Conservation (phyloP, 805 yeast species). For the Danielia reshetovae region DNA sequence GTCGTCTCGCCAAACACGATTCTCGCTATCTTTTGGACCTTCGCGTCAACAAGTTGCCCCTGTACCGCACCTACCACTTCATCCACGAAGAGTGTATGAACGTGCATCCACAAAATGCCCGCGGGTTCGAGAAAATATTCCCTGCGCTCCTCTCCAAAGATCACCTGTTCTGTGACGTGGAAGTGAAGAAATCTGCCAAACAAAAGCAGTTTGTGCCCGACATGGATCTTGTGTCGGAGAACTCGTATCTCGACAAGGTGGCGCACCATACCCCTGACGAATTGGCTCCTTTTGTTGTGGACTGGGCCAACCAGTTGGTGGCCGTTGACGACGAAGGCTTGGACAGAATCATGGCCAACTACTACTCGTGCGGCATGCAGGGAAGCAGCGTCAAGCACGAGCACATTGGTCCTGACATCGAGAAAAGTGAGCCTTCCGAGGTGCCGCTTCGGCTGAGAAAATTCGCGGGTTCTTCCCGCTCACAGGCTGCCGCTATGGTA, state of each 20-base stretch:
- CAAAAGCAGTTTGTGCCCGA: constrained; percentile 18
- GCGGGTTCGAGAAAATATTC: constrained; percentile 17
- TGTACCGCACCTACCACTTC: constrained; percentile 16
- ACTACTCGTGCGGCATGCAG: constrained; percentile 20
- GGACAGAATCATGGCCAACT: constrained; percentile 39
- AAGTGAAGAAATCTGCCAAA: constrained; percentile 13
- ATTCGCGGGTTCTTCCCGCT: constrained; percentile 1
- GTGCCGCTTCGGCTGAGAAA: background rate
- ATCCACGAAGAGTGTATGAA: constrained; percentile 19
- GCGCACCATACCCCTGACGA: constrained; percentile 11
- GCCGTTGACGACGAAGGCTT: constrained; percentile 48
- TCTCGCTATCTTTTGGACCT: constrained; percentile 19
- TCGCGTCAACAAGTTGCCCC: constrained; percentile 16
- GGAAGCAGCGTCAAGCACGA: constrained; percentile 13
- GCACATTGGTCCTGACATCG: constrained; percentile 8
- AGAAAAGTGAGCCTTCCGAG: constrained; percentile 1
- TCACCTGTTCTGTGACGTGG: constrained; percentile 15
- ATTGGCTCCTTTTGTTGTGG: constrained; percentile 40
- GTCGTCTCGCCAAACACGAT: constrained; percentile 18
- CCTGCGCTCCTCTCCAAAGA: constrained; percentile 17
- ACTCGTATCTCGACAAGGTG: constrained; percentile 10
- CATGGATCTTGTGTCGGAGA: constrained; percentile 12
- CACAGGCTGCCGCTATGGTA: constrained; percentile 10
- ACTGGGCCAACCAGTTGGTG: constrained; percentile 55
- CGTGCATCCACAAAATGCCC: constrained; percentile 18